These are phyloP conservation scores for Tricharina praecox DNA, from an alignment of 495 filamentous ascomycete species.

Conservation along the genomic window DNA sequence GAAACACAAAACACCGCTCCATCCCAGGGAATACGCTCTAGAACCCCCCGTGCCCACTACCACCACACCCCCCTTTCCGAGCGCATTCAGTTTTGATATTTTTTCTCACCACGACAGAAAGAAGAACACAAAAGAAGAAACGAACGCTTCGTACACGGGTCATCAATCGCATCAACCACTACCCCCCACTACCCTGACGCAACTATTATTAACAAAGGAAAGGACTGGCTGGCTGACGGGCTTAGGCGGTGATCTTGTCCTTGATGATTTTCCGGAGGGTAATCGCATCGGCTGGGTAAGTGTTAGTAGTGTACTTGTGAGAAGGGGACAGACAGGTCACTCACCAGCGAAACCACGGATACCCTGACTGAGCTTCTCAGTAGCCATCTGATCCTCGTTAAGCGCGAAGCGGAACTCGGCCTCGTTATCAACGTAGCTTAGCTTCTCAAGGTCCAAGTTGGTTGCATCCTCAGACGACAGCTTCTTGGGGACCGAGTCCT, in stretches of 20 bases:
- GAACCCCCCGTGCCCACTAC: too few species aligned
- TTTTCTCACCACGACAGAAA: not conserved
- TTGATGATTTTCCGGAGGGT: slow-evolving; percentile 84
- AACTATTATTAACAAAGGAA: not conserved
- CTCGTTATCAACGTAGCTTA: slow-evolving; percentile 80
- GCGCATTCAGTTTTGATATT: not conserved
- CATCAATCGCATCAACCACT: not conserved
- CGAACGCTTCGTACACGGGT: slow-evolving; percentile 1
- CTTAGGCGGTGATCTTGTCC: slow-evolving; percentile 46
- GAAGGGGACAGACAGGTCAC: not conserved
- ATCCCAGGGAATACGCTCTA: too few species aligned
- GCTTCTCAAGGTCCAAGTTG: slow-evolving; percentile 63
- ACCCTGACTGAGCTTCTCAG: slow-evolving; percentile 95
- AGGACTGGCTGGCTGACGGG: not conserved
- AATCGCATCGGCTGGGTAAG: slow-evolving; percentile 54
- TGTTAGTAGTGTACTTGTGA: not conserved
- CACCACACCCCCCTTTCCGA: not conserved
- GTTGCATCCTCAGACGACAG: slow-evolving; percentile 52
- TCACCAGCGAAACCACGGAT: slow-evolving; percentile 83
- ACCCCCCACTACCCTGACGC: not conserved
- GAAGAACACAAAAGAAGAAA: not conserved
- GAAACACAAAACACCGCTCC: too few species aligned
- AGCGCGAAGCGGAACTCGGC: slow-evolving; percentile 90
- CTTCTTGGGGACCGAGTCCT: slow-evolving; percentile 72
- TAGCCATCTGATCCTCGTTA: slow-evolving; percentile 98